phyloP scores from a whole-genome alignment of 306 rosid genomes.

The Gastrolobium villosum region DNA sequence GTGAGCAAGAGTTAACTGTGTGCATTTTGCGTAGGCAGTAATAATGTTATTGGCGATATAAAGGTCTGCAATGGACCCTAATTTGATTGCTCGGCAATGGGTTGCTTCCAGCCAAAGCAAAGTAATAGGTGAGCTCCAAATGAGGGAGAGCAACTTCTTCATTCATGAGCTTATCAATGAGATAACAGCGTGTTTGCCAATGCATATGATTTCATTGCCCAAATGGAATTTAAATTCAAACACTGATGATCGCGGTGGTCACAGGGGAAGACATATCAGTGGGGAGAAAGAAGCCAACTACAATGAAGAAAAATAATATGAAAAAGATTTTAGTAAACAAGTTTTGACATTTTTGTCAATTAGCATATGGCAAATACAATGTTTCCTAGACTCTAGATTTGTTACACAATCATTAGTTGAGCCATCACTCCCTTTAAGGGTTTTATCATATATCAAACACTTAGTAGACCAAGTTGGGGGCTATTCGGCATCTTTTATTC shows the following conservation, averaged over 20 bases:
- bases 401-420: conserved; percentile 19
- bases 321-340: too few species aligned
- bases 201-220: too few species aligned
- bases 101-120: conserved; percentile 51
- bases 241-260: too few species aligned
- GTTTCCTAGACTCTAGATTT: not conserved
- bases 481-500: not conserved
- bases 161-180: conserved; percentile 44
- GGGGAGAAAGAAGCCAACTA: too few species aligned
- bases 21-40: conserved; percentile 52
- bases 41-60: conserved; percentile 75
- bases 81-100: conserved; percentile 72
- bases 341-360: too few species aligned
- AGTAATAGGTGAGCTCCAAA: conserved; percentile 47
- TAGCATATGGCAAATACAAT: too few species aligned
- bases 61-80: conserved; percentile 58
- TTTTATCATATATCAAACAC: conserved; percentile 27
- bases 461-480: not conserved
- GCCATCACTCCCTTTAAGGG: not conserved
- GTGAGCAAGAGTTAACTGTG: conserved; percentile 53
- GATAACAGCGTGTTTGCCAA: too few species aligned
- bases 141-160: conserved; percentile 59
- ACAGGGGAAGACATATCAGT: too few species aligned
- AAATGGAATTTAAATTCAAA: too few species aligned
- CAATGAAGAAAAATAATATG: too few species aligned